These are phyloP conservation scores for Quercus berberidifolia DNA, from an alignment of 306 rosid genomes.

Conservation along the genomic window DNA sequence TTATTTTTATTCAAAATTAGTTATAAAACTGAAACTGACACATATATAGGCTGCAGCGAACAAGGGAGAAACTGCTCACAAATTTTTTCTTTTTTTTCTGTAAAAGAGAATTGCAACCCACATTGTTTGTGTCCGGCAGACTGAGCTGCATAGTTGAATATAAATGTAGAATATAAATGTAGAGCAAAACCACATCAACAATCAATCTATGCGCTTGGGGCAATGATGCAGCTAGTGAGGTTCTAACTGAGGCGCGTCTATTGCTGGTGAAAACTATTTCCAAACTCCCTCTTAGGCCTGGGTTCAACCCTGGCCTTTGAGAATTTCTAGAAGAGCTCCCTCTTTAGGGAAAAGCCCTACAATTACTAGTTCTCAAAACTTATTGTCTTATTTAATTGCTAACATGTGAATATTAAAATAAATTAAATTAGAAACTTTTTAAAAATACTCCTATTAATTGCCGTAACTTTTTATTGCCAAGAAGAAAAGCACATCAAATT, in stretches of 20 bases:
- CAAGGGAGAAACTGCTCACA: not conserved
- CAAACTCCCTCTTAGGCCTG: constrained; percentile 9
- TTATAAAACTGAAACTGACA: too few species aligned
- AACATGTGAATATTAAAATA: too few species aligned
- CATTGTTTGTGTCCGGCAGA: not conserved
- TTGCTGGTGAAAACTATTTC: constrained; percentile 23
- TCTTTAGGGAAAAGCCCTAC: constrained; percentile 2
- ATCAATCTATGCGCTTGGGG: constrained; percentile 7
- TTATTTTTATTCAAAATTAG: too few species aligned
- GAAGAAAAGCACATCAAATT: too few species aligned
- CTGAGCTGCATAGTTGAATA: not conserved
- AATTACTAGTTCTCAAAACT: not conserved
- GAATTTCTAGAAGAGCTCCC: constrained; percentile 19
- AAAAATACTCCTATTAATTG: too few species aligned
- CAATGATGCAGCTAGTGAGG: constrained; percentile 26
- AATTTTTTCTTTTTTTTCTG: not conserved
- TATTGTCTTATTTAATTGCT: too few species aligned
- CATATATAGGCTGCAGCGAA: not conserved
- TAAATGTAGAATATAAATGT: not conserved
- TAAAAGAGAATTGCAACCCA: not conserved
- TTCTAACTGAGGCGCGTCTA: constrained; percentile 20
- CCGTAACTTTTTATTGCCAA: too few species aligned
- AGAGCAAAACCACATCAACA: accelerated
- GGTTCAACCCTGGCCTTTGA: constrained; percentile 16
- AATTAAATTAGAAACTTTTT: too few species aligned